Percentiles rank a stretch among this genome's conserved stretches.
phyloP scores from a whole-genome alignment of 345 rosid genomes.

The Excoecaria cochinchinensis region DNA sequence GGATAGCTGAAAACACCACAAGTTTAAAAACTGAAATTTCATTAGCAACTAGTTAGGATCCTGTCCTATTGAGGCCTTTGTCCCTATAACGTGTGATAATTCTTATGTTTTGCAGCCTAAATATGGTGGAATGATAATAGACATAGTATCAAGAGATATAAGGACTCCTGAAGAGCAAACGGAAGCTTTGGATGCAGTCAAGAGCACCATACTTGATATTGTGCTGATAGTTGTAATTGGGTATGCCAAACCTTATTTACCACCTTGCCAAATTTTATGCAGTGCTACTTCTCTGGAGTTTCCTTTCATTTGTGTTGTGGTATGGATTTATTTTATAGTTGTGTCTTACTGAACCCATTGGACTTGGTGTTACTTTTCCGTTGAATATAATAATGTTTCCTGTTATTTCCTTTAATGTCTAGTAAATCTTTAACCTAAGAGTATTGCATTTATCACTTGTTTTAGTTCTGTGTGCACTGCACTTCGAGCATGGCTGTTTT shows the following conservation, averaged over 20 bases:
- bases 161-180: conserved; percentile 38
- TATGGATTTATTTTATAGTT: no score
- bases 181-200: conserved; percentile 42
- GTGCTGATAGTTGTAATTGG: conserved; percentile 41
- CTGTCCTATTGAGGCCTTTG: background rate
- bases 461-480: conserved; percentile 48
- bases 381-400: background rate
- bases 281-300: background rate
- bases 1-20: background rate
- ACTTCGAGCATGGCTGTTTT: conserved; percentile 48
- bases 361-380: background rate
- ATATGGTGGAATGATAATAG: conserved; percentile 47
- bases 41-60: background rate
- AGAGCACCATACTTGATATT: conserved; percentile 39
- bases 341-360: background rate
- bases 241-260: conserved; percentile 21
- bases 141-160: conserved; percentile 46
- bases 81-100: background rate
- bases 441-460: background rate
- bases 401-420: background rate
- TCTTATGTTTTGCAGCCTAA: conserved; percentile 40
- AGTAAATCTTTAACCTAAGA: background rate
- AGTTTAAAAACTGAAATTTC: conserved; percentile 1
- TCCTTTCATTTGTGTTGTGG: background rate
- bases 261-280: background rate